phyloP scores from a whole-genome alignment of 208 protist species.

The Leishmania martiniquensis region DNA sequence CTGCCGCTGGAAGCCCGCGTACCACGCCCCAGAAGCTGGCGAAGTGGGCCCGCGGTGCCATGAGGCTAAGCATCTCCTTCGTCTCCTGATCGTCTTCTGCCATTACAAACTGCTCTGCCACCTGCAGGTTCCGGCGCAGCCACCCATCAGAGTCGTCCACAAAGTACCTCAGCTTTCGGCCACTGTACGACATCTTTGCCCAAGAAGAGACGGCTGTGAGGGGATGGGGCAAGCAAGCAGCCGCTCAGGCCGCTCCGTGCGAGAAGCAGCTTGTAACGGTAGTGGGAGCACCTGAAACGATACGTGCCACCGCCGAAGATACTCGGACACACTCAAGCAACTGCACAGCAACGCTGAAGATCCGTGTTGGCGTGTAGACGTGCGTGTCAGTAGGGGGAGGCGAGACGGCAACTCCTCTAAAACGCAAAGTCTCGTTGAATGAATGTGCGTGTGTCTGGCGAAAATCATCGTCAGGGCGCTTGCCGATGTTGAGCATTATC shows the following conservation, averaged over 20 bases:
- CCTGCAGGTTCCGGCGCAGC: slow-evolving; percentile 48
- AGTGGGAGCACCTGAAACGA: background rate
- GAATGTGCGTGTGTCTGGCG: background rate
- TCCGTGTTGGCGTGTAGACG: background rate
- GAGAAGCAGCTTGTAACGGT: background rate
- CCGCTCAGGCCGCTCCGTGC: background rate
- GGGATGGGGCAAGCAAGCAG: background rate
- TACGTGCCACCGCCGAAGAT: background rate
- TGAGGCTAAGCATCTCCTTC: slow-evolving; percentile 53
- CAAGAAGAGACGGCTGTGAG: background rate
- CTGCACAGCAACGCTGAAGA: too few species aligned
- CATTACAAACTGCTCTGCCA: slow-evolving; percentile 64
- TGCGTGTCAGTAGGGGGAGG: background rate
- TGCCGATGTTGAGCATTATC: background rate
- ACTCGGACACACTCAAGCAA: background rate
- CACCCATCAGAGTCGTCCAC: slow-evolving; percentile 73
- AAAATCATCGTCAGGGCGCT: background rate
- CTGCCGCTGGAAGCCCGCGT: slow-evolving; percentile 53
- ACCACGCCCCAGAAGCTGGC: slow-evolving; percentile 83
- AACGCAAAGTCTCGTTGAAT: background rate
- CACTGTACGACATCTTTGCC: slow-evolving; percentile 73
- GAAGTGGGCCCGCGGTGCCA: slow-evolving; percentile 55
- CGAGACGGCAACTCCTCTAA: background rate
- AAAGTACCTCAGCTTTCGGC: slow-evolving; percentile 74
- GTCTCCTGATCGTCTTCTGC: slow-evolving; percentile 77